Conservation (phyloP, 345 rosid genomes). For the Conringia planisiliqua region DNA sequence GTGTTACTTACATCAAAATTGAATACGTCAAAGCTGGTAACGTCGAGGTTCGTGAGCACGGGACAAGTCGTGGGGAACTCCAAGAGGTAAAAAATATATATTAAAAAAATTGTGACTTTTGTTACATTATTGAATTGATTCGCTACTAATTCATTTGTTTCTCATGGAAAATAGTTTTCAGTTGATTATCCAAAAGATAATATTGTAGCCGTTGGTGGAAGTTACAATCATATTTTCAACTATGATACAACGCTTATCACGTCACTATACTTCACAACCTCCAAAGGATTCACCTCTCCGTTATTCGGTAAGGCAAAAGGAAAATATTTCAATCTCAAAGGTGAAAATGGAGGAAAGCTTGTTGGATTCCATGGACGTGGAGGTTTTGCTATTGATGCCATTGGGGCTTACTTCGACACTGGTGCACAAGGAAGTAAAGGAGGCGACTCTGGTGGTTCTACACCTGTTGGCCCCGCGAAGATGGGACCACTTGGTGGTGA, state of each 20-base stretch:
- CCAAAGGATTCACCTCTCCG: background rate
- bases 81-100: background rate
- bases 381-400: background rate
- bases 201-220: background rate
- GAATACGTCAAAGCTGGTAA: background rate
- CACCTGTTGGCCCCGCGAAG: too few relatives aligned
- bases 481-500: too few relatives aligned
- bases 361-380: slow-evolving; percentile 32
- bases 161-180: slow-evolving; percentile 4
- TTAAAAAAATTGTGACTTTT: background rate
- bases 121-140: background rate
- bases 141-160: background rate
- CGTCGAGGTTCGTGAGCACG: background rate
- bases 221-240: background rate
- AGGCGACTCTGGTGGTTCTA: background rate
- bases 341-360: slow-evolving; percentile 25
- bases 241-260: background rate
- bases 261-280: background rate
- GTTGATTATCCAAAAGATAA: background rate
- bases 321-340: background rate
- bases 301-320: background rate
- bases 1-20: background rate
- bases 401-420: background rate
- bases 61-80: background rate
- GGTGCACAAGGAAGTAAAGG: too few relatives aligned